These are phyloP conservation scores for Fusarium sp. DNA, from an alignment of 2,329 filamentous ascomycete species.

Conservation along the genomic window DNA sequence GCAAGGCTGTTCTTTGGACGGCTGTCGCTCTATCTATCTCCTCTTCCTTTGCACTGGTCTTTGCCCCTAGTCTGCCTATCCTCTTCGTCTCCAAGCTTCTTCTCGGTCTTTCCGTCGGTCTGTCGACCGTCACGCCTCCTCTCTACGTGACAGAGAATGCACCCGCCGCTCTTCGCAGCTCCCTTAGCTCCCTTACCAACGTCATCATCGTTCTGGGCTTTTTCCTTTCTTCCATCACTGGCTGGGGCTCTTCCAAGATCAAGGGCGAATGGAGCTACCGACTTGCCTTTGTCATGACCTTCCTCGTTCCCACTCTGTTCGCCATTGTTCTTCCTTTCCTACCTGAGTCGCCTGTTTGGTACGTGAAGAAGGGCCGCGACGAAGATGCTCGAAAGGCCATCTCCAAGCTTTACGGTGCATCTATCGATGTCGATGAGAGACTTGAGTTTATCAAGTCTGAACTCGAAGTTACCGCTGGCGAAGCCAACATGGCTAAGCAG, in stretches of 20 bases:
- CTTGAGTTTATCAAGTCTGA: slow-evolving; percentile 42
- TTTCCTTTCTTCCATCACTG: slow-evolving; percentile 44
- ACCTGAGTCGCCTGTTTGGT: slow-evolving; percentile 44
- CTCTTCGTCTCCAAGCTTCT: slow-evolving; percentile 45
- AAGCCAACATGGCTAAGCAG: slow-evolving; percentile 37
- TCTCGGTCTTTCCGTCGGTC: slow-evolving; percentile 39
- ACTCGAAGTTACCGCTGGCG: slow-evolving; percentile 37
- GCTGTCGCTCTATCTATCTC: slow-evolving; percentile 37
- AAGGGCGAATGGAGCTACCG: slow-evolving; percentile 40
- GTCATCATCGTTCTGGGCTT: slow-evolving; percentile 45
- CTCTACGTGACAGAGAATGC: slow-evolving; percentile 45
- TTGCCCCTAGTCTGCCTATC: slow-evolving; percentile 39
- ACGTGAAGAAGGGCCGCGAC: slow-evolving; percentile 42
- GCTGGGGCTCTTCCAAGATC: slow-evolving; percentile 42
- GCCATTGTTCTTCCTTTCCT: slow-evolving; percentile 38
- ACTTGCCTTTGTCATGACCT: slow-evolving; percentile 44
- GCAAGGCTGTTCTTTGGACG: slow-evolving; percentile 37
- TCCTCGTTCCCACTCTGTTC: slow-evolving; percentile 41
- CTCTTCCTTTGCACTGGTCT: slow-evolving; percentile 43
- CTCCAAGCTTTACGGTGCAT: slow-evolving; percentile 35
- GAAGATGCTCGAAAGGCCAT: slow-evolving; percentile 43
- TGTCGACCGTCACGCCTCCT: slow-evolving; percentile 42
- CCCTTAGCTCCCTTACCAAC: slow-evolving; percentile 42
- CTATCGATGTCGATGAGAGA: slow-evolving; percentile 35
- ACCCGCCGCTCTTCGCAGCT: slow-evolving; percentile 40